phyloP scores from a whole-genome alignment of 441 rosid genomes.

The Aleurites moluccanus region DNA sequence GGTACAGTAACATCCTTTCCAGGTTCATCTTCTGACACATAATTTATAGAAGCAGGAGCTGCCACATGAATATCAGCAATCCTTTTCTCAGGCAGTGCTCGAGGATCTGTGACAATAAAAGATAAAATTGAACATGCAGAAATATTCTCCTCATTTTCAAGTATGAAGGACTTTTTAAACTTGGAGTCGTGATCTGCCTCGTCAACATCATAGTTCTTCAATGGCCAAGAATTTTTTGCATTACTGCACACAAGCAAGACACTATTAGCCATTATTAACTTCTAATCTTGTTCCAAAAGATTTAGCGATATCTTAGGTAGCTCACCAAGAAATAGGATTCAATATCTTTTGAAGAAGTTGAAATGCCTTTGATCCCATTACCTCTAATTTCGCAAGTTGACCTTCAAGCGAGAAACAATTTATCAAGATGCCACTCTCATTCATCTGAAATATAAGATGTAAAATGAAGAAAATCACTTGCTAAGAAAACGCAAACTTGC shows the following conservation, averaged over 20 bases:
- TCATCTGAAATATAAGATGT: slow-evolving; percentile 44
- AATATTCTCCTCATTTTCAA: slow-evolving; percentile 42
- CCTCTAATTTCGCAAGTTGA: slow-evolving; percentile 72
- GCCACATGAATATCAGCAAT: slow-evolving; percentile 30
- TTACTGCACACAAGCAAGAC: slow-evolving; percentile 42
- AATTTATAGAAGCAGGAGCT: slow-evolving; percentile 26
- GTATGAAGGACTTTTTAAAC: slow-evolving; percentile 24
- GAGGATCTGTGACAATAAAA: slow-evolving; percentile 62
- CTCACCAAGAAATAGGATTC: slow-evolving; percentile 56
- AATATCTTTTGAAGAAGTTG: slow-evolving; percentile 62
- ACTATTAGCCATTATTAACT: slow-evolving; percentile 19
- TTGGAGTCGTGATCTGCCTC: slow-evolving; percentile 30
- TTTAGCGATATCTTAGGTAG: slow-evolving; percentile 13
- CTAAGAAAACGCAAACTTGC: background rate
- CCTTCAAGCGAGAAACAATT: slow-evolving; percentile 76
- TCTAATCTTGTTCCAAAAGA: slow-evolving; percentile 13
- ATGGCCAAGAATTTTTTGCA: slow-evolving; percentile 34
- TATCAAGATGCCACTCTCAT: slow-evolving; percentile 46
- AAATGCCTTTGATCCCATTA: slow-evolving; percentile 69
- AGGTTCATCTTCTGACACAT: slow-evolving; percentile 30
- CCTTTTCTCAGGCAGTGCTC: slow-evolving; percentile 34
- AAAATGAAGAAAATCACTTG: background rate
- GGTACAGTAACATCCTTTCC: slow-evolving; percentile 24
- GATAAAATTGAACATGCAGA: slow-evolving; percentile 47
- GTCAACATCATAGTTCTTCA: slow-evolving; percentile 37